Percentiles rank a stretch among this genome's conserved stretches.
Conservation (phyloP, 2,329 filamentous ascomycete genomes). For the Beauveria sp. region DNA sequence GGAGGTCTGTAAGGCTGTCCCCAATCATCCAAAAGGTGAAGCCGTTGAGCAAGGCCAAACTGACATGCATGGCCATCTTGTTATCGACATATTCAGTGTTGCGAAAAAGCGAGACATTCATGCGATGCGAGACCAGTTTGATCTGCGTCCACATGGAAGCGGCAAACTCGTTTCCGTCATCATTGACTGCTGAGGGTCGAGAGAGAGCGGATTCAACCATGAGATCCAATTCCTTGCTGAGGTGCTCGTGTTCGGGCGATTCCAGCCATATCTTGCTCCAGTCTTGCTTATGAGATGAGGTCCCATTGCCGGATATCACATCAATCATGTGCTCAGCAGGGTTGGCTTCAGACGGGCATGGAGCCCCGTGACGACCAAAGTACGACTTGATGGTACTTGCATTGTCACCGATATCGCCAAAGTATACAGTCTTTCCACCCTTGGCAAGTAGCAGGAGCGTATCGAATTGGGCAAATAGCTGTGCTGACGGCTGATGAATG, state of each 20-base stretch:
- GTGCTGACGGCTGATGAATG: slow-evolving; percentile 82
- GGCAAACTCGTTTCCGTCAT: slow-evolving; percentile 26
- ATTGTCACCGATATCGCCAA: neutral
- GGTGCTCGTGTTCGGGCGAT: too few species aligned
- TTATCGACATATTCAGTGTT: too few species aligned
- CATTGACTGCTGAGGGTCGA: neutral
- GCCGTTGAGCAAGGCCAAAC: slow-evolving; percentile 16
- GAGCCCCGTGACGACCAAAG: neutral
- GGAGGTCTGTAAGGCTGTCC: neutral
- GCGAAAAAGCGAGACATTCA: slow-evolving; percentile 25
- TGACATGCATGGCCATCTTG: too few species aligned
- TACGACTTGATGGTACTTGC: neutral
- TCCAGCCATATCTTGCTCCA: too few species aligned
- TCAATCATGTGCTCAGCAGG: neutral
- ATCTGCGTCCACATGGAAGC: neutral
- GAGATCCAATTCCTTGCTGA: too few species aligned
- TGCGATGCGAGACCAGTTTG: neutral
- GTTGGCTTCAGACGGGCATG: neutral
- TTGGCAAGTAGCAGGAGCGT: slow-evolving; percentile 39
- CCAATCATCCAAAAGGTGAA: neutral
- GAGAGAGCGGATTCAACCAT: too few species aligned
- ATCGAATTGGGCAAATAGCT: slow-evolving; percentile 83
- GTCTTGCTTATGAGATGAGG: neutral
- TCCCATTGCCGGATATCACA: neutral
- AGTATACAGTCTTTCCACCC: neutral